Conservation (phyloP, 306 rosid species). For the Trifolium subterraneum region DNA sequence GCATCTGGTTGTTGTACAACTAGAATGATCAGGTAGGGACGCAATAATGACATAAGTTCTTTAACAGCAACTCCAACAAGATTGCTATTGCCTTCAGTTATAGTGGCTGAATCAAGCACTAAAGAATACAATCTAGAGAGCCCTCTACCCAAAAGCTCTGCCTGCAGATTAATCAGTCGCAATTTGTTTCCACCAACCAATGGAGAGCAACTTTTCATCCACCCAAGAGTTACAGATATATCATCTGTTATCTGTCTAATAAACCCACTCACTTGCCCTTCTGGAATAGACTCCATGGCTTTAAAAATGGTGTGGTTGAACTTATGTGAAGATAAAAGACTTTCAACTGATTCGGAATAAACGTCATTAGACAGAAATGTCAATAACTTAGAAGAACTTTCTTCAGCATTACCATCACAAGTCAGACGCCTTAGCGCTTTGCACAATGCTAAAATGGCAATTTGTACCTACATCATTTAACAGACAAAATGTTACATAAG, state of each 20-base stretch:
- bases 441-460: conserved; percentile 72
- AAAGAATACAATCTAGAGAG: conserved; percentile 75
- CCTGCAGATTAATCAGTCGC: conserved; percentile 49
- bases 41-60: conserved; percentile 56
- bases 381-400: conserved; percentile 52
- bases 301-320: conserved; percentile 59
- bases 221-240: conserved; percentile 68
- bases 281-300: conserved; percentile 76
- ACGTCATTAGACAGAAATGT: conserved; percentile 53
- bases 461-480: conserved; percentile 70
- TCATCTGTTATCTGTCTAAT: conserved; percentile 63
- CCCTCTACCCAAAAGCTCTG: conserved; percentile 78
- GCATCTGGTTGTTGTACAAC: conserved; percentile 65
- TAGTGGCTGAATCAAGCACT: conserved; percentile 67
- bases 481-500: conserved; percentile 23
- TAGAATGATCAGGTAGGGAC: conserved; percentile 72
- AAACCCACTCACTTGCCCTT: conserved; percentile 82
- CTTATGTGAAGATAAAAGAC: conserved; percentile 60
- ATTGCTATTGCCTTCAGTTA: conserved; percentile 73
- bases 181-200: conserved; percentile 45
- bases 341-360: conserved; percentile 70
- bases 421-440: conserved; percentile 68
- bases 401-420: conserved; percentile 47
- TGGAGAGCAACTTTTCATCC: conserved; percentile 61
- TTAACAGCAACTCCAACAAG: conserved; percentile 67